A percentile compares a stretch with the other conserved stretches of the same genome.
Evolutionary conservation across 2,329 filamentous ascomycete genomes (phyloP).

Genomic region (Colletotrichum trifolii): DNA sequence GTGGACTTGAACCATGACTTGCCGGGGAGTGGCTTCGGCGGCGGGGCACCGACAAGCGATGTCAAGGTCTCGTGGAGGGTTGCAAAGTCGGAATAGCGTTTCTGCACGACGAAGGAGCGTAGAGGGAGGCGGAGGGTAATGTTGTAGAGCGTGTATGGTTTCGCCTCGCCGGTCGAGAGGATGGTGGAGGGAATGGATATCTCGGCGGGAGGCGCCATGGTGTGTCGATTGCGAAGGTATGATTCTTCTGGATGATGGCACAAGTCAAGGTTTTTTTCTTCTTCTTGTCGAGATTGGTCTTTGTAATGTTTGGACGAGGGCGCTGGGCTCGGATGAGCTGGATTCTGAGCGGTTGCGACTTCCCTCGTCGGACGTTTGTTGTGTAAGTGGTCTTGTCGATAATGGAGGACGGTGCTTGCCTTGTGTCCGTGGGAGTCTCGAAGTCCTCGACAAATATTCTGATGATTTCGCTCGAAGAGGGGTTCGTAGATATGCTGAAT

Average conservation of each 20-base stretch:
- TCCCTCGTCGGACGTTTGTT: slow-evolving; percentile 1
- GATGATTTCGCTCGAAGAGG: too few species aligned
- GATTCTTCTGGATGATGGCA: too few species aligned
- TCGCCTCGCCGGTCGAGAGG: slow-evolving; percentile 63
- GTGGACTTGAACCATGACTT: slow-evolving; percentile 85
- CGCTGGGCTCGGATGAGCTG: slow-evolving; percentile 11
- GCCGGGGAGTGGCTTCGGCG: slow-evolving; percentile 74
- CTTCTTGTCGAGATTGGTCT: not conserved
- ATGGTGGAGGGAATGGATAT: slow-evolving; percentile 76
- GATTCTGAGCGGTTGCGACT: not conserved
- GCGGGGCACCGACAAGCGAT: slow-evolving; percentile 68
- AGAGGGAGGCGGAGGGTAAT: slow-evolving; percentile 81
- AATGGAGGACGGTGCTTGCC: too few species aligned
- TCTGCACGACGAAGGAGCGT: slow-evolving; percentile 79
- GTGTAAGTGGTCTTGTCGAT: slow-evolving; percentile 8
- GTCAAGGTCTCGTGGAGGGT: slow-evolving; percentile 72
- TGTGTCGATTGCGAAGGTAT: not conserved
- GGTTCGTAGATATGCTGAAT: too few species aligned
- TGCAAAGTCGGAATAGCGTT: slow-evolving; percentile 85
- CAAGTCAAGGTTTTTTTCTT: not conserved
- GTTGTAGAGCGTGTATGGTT: slow-evolving; percentile 82
- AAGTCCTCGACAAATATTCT: too few species aligned
- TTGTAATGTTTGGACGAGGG: slow-evolving; percentile 22
- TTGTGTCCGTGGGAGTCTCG: too few species aligned
- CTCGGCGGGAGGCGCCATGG: slow-evolving; percentile 73